Evolutionary conservation across 352 stramenopile species (phyloP).

Genomic region (Thalassiosira livingstoniorum): DNA sequence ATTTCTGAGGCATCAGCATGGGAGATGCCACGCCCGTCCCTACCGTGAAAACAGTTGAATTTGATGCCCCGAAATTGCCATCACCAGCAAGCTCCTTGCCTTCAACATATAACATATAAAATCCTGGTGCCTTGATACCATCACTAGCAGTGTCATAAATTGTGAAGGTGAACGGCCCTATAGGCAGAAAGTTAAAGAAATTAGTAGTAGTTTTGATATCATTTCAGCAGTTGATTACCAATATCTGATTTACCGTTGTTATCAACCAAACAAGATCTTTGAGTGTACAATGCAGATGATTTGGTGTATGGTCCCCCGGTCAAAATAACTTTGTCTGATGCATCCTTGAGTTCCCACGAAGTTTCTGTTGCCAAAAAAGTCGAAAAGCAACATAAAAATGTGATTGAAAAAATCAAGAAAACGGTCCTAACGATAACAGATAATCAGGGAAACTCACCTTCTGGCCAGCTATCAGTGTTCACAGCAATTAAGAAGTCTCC

Average conservation of each 20-base stretch:
- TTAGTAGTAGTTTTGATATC: too few relatives aligned
- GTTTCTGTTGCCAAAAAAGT: too few relatives aligned
- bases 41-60: neutral
- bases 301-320: neutral
- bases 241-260: too few relatives aligned
- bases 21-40: too few relatives aligned
- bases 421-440: too few relatives aligned
- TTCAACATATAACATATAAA: conserved; percentile 4
- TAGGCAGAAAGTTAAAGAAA: too few relatives aligned
- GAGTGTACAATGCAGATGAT: neutral
- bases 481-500: neutral
- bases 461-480: neutral
- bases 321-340: neutral
- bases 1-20: too few relatives aligned
- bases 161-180: neutral
- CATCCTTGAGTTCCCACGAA: neutral
- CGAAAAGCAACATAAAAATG: too few relatives aligned
- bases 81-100: neutral
- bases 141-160: conserved; percentile 1
- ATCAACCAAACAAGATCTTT: neutral
- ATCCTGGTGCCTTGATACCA: neutral
- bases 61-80: neutral
- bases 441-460: too few relatives aligned
- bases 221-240: too few relatives aligned
- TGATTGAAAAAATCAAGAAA: too few relatives aligned